Evolutionary conservation across 441 rosid species (phyloP), one percentile per base, ranked within the genome.

Genomic region (Jatropha multifida): DNA sequence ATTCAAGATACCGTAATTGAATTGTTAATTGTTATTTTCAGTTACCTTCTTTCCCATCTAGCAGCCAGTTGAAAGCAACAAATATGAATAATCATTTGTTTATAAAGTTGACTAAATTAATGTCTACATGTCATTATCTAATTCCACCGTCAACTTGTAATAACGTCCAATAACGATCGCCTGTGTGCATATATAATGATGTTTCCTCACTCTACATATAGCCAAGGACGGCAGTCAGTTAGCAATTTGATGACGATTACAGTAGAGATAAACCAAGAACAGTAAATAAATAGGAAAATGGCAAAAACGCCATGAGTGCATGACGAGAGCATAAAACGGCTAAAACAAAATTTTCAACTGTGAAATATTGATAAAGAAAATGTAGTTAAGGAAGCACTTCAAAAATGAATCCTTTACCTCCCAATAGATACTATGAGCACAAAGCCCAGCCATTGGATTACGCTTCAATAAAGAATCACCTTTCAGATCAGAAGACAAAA

Each of bases 241-340:
- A 44, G 48, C 48, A 44, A 44, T 44, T 4, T 10, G 4, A 55
- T 55, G 26, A 7, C 60, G 20, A 1, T 54, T 1, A 55, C 60
- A 58, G 15, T n/a, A 12, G 18, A 37, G 7, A 41, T 26, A 69
- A 69, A 42, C 1, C 20, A 41, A 71, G 20, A 38, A 52, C 7
- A 23, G 17, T 5, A 18, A 60, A 7, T 23, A 44, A 7, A 40
- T 0, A 20, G 15, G 9, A 59, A 32, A 8, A 4, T 60, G 37
- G 7, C 11, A 17, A 61, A 49, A 20, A 49, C 32, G 4, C 40
- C 26, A 49, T 32, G 32, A 32, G 32, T 32, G 2, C 32, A 32
- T 41, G 80, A 51, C 63, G 73, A 49, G 49, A 49, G 76, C 80
- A 49, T 65, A 67, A 67, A 73, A 62, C 40, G 63, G 65, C 68